phyloP scores from a whole-genome alignment of 2,329 filamentous ascomycete genomes.

The Rosellinia necatrix region DNA sequence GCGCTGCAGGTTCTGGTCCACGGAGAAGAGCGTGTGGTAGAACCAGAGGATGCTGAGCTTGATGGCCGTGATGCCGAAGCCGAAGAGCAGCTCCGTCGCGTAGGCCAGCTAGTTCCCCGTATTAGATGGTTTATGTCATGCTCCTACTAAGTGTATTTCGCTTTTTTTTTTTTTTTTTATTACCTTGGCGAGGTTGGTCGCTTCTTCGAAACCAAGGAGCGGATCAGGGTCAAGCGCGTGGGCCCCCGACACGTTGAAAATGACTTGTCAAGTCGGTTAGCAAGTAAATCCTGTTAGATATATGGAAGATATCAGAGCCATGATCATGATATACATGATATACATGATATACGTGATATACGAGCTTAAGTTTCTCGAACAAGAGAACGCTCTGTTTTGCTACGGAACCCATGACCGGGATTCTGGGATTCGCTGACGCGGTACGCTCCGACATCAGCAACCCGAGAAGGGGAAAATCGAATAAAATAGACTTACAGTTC shows the following conservation, averaged over 20 bases:
- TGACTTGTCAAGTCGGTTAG: not conserved
- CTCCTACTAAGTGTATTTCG: too few relatives aligned
- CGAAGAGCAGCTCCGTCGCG: slow-evolving; percentile 13
- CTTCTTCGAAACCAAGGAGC: not conserved
- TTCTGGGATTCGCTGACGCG: too few relatives aligned
- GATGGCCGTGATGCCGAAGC: slow-evolving; percentile 12
- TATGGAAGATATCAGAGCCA: not conserved
- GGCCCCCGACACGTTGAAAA: not conserved
- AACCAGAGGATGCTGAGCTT: slow-evolving; percentile 24
- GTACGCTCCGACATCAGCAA: too few relatives aligned
- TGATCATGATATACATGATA: too few relatives aligned
- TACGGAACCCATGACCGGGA: too few relatives aligned
- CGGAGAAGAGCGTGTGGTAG: slow-evolving; percentile 14
- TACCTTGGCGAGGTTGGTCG: slow-evolving; percentile 11
- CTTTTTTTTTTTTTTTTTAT: not conserved
- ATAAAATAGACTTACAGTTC: not conserved
- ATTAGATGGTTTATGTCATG: too few relatives aligned
- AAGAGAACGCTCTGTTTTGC: not conserved
- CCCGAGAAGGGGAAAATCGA: too few relatives aligned
- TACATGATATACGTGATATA: too few relatives aligned
- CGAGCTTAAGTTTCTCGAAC: too few relatives aligned
- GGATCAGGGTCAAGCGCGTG: not conserved
- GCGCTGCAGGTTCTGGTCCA: not conserved
- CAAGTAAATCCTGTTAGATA: not conserved
- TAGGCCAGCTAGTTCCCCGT: not conserved